A percentile compares a stretch with the other conserved stretches of the same genome.
Conservation (phyloP, 345 rosid species). For the Carallia pectinifolia region DNA sequence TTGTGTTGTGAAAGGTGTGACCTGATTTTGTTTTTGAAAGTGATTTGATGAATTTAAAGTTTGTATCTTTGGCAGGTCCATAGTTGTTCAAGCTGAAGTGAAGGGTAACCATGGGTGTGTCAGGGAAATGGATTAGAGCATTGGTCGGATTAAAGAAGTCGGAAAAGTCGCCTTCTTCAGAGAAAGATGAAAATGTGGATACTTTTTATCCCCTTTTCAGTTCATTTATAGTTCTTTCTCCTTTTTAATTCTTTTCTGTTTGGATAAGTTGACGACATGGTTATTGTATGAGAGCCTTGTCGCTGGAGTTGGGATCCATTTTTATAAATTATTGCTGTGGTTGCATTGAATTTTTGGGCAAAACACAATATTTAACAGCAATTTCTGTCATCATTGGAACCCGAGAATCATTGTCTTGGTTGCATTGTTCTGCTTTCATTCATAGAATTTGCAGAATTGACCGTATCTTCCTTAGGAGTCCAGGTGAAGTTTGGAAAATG, state of each 20-base stretch:
- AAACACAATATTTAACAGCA: neutral
- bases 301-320: neutral
- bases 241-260: neutral
- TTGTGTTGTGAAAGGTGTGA: no score
- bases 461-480: neutral
- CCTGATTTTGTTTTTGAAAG: no score
- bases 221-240: neutral
- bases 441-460: neutral
- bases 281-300: neutral
- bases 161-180: conserved; percentile 69
- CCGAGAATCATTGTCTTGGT: neutral
- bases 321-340: neutral
- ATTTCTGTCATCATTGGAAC: neutral
- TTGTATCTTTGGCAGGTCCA: conserved; percentile 23
- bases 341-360: no score
- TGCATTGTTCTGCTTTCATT: neutral
- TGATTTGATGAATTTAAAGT: no score
- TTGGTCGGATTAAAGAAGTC: conserved; percentile 78
- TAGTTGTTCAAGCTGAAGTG: conserved; percentile 19
- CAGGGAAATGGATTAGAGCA: conserved; percentile 93
- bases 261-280: neutral
- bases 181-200: conserved; percentile 63
- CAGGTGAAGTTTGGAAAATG: conserved; percentile 1
- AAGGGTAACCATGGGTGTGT: conserved; percentile 65
- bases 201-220: neutral